Evolutionary conservation across 768 basidiomycete species (phyloP), one percentile per base, ranked within the genome.

Genomic region (Boletus patriciae): DNA sequence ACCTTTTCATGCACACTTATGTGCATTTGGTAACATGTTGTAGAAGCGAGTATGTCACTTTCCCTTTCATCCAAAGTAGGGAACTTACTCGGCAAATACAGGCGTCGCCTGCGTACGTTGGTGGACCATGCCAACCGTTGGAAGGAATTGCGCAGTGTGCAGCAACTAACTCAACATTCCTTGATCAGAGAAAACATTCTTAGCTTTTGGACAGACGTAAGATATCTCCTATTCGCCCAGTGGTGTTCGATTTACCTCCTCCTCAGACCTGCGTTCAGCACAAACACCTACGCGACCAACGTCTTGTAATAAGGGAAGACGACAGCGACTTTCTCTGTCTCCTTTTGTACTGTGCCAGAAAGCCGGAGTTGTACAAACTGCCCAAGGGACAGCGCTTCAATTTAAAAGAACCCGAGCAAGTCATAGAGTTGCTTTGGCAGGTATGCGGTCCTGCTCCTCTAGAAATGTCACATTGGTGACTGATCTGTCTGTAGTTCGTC

Each of bases 1-100:
- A 61, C 50, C 54, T 73, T 29, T 66, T 69, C 21, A 48, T 64
- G 55, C 47, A 72, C 38, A 59, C 58, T 4, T 72, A 61, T 44
- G 41, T 60, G 18, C 69, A 73, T 49, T 8, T 69, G 25, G 40
- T 44, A n/a, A 42, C 13, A 12, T 72, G 69, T 50, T 60, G 55
- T 43, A 7, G 16, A 19, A 7, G 52, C 46, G 13, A 50, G 68
- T 59, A 8, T 38, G 48, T 46, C 16, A 6, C 16, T 33, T 47
- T 40, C 6, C 18, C 13, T 40, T 37, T 23, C 23, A 40, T 40
- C 11, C 8, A 10, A 21, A 47, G 15, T 11, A 29, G 3, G 15
- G 12, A 15, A 38, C 29, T 58, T 19, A 50, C 6, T 21, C 7
- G 23, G 9, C 25, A 27, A 43, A 45, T 21, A 25, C 19, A 67